Evolutionary conservation across 2,329 filamentous ascomycete species (phyloP), one percentile per base, ranked within the genome.

Genomic region (Sphaerulina populicola): DNA sequence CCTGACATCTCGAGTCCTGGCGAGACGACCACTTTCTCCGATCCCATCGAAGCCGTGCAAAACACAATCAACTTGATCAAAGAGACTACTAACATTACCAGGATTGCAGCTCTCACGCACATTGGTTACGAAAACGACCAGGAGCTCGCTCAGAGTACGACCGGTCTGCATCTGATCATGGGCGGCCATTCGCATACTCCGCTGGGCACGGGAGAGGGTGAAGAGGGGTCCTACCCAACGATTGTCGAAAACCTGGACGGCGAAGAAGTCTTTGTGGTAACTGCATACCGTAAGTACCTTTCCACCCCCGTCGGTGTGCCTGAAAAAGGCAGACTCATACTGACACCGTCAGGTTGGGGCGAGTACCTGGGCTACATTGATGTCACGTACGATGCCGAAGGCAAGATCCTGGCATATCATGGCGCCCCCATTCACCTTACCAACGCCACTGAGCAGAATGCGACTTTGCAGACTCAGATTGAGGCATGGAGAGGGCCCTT

Each of bases 341-440:
- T 18, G 10, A 18, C 8, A 33, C 1, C 7, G 21, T 9, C 23
- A 54, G 51, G 53, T 55, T 85, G 82, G 82, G 81, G 81, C 46
- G 79, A 84, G 67, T 84, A 84, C 50, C 67, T 85, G 2, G 82
- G 81, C 51, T 81, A 81, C 64, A 85, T 85, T 57, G 80, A 83
- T 56, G 74, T 85, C 6, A 79, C 78, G 1, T 85, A 82, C 60
- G 79, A 82, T 58, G 57, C 70, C 3, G 68, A 77, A 1, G 82
- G 82, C 63, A 80, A 77, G 64, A 76, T 83, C 12, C 71, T 84
- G 5, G 74, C 74, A 3, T 85, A 85, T 67, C 75, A 77, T 60
- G 81, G 81, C 30, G 80, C 75, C 0, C 81, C 82, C 1, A 78
- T 85, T 57, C 80, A 82, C 60, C 68, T 85, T 48, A 80, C 77